Conservation (phyloP, 2,329 filamentous ascomycete genomes). For the Nothophaeocryptopus gaeumannii region DNA sequence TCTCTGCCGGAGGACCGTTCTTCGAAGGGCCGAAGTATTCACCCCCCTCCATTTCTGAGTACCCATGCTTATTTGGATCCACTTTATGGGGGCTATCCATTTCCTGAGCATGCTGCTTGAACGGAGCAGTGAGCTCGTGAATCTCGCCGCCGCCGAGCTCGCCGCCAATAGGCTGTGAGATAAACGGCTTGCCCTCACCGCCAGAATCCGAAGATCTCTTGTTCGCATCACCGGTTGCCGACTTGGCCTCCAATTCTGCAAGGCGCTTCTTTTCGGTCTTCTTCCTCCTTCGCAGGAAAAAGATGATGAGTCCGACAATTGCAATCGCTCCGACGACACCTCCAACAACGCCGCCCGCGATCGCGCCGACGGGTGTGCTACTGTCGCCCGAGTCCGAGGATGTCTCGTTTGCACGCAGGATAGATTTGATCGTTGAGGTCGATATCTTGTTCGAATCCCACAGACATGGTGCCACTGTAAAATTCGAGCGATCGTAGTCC, state of each 20-base stretch:
- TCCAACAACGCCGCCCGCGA: slow-evolving; percentile 36
- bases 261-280: slow-evolving; percentile 25
- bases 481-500: slow-evolving; percentile 38
- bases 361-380: slow-evolving; percentile 32
- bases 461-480: slow-evolving; percentile 36
- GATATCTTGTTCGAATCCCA: slow-evolving; percentile 30
- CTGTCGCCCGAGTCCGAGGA: slow-evolving; percentile 18
- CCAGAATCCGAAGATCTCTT: slow-evolving; percentile 14
- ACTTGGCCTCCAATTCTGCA: slow-evolving; percentile 33
- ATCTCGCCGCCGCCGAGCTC: slow-evolving; percentile 35
- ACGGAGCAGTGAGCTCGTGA: slow-evolving; percentile 33
- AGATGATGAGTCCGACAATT: slow-evolving; percentile 29
- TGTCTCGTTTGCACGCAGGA: slow-evolving; percentile 29
- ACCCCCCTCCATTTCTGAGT: slow-evolving; percentile 33
- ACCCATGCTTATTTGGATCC: slow-evolving; percentile 34
- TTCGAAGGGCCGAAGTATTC: slow-evolving; percentile 22
- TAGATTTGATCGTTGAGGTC: slow-evolving; percentile 27
- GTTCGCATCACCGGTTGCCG: slow-evolving; percentile 17
- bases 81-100: slow-evolving; percentile 33
- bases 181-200: slow-evolving; percentile 24
- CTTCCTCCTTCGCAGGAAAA: slow-evolving; percentile 28
- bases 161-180: slow-evolving; percentile 32
- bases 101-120: slow-evolving; percentile 29
- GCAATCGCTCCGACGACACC: slow-evolving; percentile 31
- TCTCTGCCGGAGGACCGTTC: slow-evolving; percentile 23